Base-by-base conservation (phyloP, 768 basidiomycete species). In the Chiua virens region DNA sequence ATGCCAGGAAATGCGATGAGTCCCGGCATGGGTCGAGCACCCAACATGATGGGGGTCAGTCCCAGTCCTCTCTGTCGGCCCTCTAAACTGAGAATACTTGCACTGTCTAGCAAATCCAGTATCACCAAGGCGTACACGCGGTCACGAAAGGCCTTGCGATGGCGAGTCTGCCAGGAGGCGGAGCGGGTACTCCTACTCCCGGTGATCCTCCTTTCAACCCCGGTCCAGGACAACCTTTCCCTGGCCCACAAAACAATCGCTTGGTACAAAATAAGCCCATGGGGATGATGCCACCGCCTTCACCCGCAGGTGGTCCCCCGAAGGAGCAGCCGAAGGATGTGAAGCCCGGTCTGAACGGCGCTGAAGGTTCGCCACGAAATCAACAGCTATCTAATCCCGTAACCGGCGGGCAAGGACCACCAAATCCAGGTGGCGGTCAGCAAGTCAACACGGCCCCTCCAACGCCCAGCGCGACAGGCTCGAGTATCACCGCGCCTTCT, bases 211-310 rank as follows among this genome's bases (percentile, higher is more conserved):
- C 73, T 25, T 80, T 80, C 60, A 62, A 63, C 56, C 54, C 48
- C 1, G 71, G 62, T 14, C 71, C 52, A 47, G 67, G 67, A 18
- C 71, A 71, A 43, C 58, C 56, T n/a, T 73, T 73, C 44, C 50
- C 68, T 57, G 53, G 71, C 49, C 45, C 70, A 20, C 61, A 68
- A 69, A 53, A 67, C 67, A 52, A 52, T 54, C 59, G 62, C 49
- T 35, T 60, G 57, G 70, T 54, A 22, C 72, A 62, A 56, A 50
- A 38, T 27, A 74, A 73, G 46, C 62, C 71, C 2, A 75, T 73
- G 71, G 66, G 63, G 15, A 81, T 79, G 78, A 71, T 75, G 65
- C 59, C 63, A n/a, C 80, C 80, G 0, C 81, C 80, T 5, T 81
- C 81, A 6, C 79, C 82, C 36, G 75, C 73, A 1, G 57, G 62